A percentile compares a stretch with the other conserved stretches of the same genome.
Conservation (phyloP, 129 eudicot genomes). For the Helianthus tuberosus region DNA sequence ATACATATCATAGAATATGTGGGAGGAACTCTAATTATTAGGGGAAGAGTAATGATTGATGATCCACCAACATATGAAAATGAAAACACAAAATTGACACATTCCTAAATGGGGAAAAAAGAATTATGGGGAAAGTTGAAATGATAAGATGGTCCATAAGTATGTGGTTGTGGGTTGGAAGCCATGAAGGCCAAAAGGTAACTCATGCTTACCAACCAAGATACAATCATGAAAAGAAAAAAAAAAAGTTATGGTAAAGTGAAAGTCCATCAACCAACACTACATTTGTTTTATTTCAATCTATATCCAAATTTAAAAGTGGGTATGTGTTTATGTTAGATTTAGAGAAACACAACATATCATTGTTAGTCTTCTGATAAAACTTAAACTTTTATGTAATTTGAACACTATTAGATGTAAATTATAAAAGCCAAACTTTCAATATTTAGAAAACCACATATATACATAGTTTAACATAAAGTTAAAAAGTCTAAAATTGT, state of each 20-base stretch:
- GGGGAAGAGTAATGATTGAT: conserved; percentile 6
- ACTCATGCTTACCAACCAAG: conserved; percentile 36
- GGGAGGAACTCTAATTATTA: not conserved
- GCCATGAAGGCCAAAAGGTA: conserved; percentile 29
- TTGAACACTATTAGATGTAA: not conserved
- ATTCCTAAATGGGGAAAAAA: conserved; percentile 2
- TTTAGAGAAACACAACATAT: not conserved
- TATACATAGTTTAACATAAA: not conserved
- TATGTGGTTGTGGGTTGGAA: conserved; percentile 32
- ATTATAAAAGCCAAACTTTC: not conserved
- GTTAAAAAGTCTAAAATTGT: not conserved
- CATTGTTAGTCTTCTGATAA: not conserved
- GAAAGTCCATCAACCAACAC: conserved; percentile 15
- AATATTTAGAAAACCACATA: not conserved
- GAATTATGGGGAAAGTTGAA: not conserved
- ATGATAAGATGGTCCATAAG: conserved; percentile 27
- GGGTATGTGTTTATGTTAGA: not conserved
- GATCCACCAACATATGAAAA: conserved; percentile 21
- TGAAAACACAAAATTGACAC: conserved; percentile 2
- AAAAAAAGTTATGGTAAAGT: conserved; percentile 7
- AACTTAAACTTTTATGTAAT: not conserved
- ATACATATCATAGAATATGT: no score
- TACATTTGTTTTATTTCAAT: not conserved
- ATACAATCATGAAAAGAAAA: conserved; percentile 22
- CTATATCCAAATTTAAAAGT: not conserved